These are phyloP conservation scores for Neurospora crassa DNA, from an alignment of 2,329 filamentous ascomycete genomes.

Conservation along the genomic window DNA sequence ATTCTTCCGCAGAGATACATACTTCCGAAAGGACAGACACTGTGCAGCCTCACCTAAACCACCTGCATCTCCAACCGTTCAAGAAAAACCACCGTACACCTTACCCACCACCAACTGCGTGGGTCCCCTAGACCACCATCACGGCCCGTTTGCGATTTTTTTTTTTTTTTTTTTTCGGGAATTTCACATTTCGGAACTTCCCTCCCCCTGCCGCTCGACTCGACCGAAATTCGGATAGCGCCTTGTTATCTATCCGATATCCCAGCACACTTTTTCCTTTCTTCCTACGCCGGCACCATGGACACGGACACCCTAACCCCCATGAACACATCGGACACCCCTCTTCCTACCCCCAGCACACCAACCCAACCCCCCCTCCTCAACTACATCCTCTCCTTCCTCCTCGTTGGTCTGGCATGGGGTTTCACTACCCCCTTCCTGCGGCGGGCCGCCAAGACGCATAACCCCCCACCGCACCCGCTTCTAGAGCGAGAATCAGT, in stretches of 20 bases:
- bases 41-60: no score
- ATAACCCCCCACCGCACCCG: conserved; percentile 53
- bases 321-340: background rate
- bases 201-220: background rate
- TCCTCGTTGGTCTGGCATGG: conserved; percentile 88
- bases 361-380: conserved; percentile 43
- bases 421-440: conserved; percentile 91
- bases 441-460: conserved; percentile 69
- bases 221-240: background rate
- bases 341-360: background rate
- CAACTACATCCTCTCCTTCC: conserved; percentile 81
- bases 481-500: conserved; percentile 42
- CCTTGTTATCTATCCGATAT: background rate
- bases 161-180: no score
- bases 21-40: no score
- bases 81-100: no score
- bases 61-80: no score
- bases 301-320: no score
- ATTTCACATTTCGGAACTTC: background rate
- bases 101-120: no score
- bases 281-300: no score
- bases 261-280: background rate
- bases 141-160: no score
- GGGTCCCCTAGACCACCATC: no score
- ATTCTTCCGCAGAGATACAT: no score